These are phyloP conservation scores for Parastagonospora avenae DNA, from an alignment of 2,329 filamentous ascomycete species.

Conservation along the genomic window DNA sequence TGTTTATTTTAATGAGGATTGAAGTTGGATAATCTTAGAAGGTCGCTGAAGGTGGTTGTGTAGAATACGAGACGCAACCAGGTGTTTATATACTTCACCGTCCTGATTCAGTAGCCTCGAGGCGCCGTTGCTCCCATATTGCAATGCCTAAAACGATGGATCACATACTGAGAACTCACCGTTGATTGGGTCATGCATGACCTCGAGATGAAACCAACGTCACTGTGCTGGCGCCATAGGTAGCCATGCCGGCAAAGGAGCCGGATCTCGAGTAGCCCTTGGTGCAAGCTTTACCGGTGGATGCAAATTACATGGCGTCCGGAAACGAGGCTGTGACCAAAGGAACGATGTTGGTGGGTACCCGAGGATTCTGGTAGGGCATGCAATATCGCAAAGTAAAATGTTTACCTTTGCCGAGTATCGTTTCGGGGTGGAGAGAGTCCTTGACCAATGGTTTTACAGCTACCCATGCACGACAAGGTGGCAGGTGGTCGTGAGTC, in stretches of 20 bases:
- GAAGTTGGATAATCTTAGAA: conserved; percentile 2
- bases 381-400: conserved; percentile 31
- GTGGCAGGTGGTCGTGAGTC: neutral
- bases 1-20: conserved; percentile 11
- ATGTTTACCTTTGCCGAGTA: conserved; percentile 15
- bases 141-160: conserved; percentile 15
- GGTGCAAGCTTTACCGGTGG: conserved; percentile 26
- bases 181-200: conserved; percentile 31
- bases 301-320: conserved; percentile 18
- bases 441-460: conserved; percentile 7
- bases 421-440: conserved; percentile 9
- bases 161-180: conserved; percentile 15
- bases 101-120: conserved; percentile 2
- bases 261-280: conserved; percentile 23
- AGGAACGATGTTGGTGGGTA: conserved; percentile 11
- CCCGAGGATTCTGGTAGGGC: conserved; percentile 16
- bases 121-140: conserved; percentile 27
- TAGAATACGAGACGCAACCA: conserved; percentile 9
- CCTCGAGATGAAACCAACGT: conserved; percentile 33
- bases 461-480: neutral
- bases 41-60: conserved; percentile 7
- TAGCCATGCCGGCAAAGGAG: conserved; percentile 21
- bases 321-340: conserved; percentile 26
- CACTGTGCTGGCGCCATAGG: conserved; percentile 17
- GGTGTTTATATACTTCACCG: conserved; percentile 28